Evolutionary conservation across 306 rosid genomes (phyloP), one percentile per base, ranked within the genome.

Genomic region (Quercus aquifolioides): DNA sequence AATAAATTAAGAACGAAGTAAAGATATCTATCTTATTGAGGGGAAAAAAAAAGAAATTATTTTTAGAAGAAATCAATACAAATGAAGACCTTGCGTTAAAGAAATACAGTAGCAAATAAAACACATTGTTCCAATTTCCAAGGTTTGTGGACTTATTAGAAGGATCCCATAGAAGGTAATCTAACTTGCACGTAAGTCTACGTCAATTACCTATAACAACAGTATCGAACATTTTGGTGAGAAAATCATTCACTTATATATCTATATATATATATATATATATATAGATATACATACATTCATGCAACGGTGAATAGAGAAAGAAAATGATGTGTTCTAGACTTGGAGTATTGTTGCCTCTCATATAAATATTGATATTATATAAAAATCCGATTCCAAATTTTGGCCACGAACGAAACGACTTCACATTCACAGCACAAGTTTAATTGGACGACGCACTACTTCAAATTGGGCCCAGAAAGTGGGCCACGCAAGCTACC

Each of bases 371-470:
- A 35, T 35, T 35, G 41, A 35, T 35, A 35, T 8, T 8, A 21
- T 18, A 18, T 59, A 18, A 19, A 59, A 19, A 19, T n/a, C 26
- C 65, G 3, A 59, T 63, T 56, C 30, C 52, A 43, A 28, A 67
- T 33, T 15, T 77, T 63, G 72, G 31, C 67, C 82, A 56, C 55
- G 46, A 41, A 41, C 46, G 46, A 41, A 41, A 41, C 46, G 31
- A 14, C 71, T 28, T 43, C 35, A 2, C 31, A 20, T 8, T 41
- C 18, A 64, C 38, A 25, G 15, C 18, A 9, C 19, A 55, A 43
- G 28, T 49, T 7, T 41, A 71, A 49, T 76, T 43, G 86, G 83
- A 84, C 76, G 64, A 74, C 57, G 78, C 88, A 88, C 76, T 62
- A 73, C 13, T 30, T 46, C 55, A 69, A 69, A 41, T 18, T 71